phyloP scores from a whole-genome alignment of 345 rosid species.

The Fremontodendron californicum region DNA sequence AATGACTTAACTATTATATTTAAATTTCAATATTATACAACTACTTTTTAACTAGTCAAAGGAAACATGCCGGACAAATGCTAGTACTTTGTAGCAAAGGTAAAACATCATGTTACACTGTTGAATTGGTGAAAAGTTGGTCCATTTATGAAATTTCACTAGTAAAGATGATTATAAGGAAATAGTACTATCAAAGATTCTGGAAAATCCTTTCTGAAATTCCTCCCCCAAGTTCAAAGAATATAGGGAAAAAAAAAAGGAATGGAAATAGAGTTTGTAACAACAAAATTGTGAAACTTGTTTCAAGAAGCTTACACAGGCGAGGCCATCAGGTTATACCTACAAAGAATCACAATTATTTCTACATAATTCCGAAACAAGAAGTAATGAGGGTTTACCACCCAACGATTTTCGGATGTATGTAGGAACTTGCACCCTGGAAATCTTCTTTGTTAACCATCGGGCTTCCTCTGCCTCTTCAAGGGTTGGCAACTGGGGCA shows the following conservation, averaged over 20 bases:
- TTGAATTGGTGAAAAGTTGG: not conserved
- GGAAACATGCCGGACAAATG: not conserved
- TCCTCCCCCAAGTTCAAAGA: not conserved
- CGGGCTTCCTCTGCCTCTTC: not conserved
- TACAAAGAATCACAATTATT: slow-evolving; percentile 31
- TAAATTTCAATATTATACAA: too few relatives aligned
- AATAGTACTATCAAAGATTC: not conserved
- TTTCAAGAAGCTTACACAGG: not conserved
- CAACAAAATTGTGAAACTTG: not conserved
- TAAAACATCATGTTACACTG: too few relatives aligned
- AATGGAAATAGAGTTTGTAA: not conserved
- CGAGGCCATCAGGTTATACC: not conserved
- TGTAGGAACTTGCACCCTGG: slow-evolving; percentile 4
- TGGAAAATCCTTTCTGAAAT: not conserved
- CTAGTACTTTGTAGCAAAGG: too few relatives aligned
- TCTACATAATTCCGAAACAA: slow-evolving; percentile 23
- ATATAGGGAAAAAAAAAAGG: not conserved
- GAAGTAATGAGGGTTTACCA: slow-evolving; percentile 37
- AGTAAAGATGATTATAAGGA: not conserved
- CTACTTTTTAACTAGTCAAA: not conserved
- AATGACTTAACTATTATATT: too few relatives aligned
- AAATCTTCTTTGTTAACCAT: slow-evolving; percentile 1
- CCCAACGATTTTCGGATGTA: slow-evolving; percentile 23
- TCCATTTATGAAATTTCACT: not conserved
- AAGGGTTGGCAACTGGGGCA: not conserved